Evolutionary conservation across 73 alveolate genomes (phyloP), one percentile per base, ranked within the genome.

Genomic region (Paramecium bursaria): DNA sequence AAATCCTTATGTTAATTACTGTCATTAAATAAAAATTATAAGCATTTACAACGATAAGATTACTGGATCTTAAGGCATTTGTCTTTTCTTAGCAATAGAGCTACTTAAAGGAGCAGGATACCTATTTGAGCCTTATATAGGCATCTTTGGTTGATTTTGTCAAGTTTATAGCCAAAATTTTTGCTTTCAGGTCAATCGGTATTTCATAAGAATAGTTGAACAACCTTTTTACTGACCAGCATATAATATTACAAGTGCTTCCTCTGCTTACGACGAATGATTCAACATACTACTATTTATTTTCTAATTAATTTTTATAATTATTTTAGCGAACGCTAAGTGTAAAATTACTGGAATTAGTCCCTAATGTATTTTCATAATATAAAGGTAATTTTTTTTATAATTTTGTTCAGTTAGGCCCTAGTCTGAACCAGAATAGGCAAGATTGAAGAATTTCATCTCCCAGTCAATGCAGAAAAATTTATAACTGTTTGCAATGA

Each of bases 101-200:
- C 31, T 57, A 57, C 31, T 44, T 57, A 1, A 57, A 50, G 14
- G 76, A 57, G 17, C 31, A 57, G 7, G 76, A 57, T 27, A 57
- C 76, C 17, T 57, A 57, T 57, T 57, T 57, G 31, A 57, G 31
- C 31, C 31, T 57, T n/a, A 57, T 57, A 2, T 29, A 57, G 31
- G 76, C 76, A 6, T 57, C 76, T 1, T 57, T 57, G 31, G 31
- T 57, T 10, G 76, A 57, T 25, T 57, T 57, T 57, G 76, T 57
- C 31, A 57, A 57, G 31, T 57, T 57, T 57, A 29, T 57, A 3
- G 76, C 50, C 17, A 57, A 57, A 29, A 57, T 57, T 29, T 57
- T 57, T 57, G 76, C 76, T 14, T 57, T 57, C 31, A 57, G 51
- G 31, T 57, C 76, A 4, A 27, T 57, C 1, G 11, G 17, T 4